Evolutionary conservation across 78 protist genomes (phyloP).

Genomic region (Monocercomonoides exilis): DNA sequence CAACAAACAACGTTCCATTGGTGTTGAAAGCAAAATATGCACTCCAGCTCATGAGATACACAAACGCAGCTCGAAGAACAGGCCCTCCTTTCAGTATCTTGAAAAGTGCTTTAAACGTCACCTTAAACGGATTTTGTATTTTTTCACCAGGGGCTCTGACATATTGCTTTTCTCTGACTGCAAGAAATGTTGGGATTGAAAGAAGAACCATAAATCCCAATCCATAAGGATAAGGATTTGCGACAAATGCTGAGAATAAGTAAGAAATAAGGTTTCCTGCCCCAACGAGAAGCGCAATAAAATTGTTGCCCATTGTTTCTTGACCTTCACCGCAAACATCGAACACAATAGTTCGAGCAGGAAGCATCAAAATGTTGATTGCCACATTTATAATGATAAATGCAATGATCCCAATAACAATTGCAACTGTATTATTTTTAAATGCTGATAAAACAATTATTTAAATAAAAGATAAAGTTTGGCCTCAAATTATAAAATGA

Average conservation of each 20-base stretch:
- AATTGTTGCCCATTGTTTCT: not conserved
- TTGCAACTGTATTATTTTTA: not conserved
- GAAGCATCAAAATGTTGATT: not conserved
- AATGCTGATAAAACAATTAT: not conserved
- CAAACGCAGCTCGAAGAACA: not conserved
- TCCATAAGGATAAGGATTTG: not conserved
- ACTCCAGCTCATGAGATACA: not conserved
- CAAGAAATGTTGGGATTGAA: not conserved
- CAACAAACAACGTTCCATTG: not conserved
- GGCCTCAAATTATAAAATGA: not conserved
- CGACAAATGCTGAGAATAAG: not conserved
- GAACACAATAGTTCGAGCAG: not conserved
- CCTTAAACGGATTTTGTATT: not conserved
- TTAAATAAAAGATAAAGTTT: too few species aligned
- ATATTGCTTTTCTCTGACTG: not conserved
- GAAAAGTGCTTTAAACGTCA: not conserved
- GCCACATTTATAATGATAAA: not conserved
- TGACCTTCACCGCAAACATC: not conserved
- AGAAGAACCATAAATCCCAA: not conserved
- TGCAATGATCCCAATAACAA: not conserved
- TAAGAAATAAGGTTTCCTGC: not conserved
- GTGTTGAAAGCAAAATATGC: not conserved
- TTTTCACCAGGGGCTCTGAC: not conserved
- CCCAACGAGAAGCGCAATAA: not conserved
- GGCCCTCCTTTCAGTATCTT: slow-evolving; percentile 6